Conservation (phyloP, 116 monocot species). For the Dioscorea cayenensis region DNA sequence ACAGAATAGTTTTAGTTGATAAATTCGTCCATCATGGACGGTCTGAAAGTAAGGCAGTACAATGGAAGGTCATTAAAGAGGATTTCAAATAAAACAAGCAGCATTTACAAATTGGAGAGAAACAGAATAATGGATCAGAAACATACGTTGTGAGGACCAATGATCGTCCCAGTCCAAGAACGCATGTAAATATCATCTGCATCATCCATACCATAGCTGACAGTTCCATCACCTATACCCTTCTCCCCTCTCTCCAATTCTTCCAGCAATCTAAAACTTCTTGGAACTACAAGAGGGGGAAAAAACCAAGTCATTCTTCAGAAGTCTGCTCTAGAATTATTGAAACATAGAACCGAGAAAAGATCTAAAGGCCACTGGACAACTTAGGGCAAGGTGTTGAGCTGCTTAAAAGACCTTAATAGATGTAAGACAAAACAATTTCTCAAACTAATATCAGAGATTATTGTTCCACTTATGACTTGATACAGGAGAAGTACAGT, state of each 20-base stretch:
- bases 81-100: neutral
- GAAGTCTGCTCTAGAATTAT: too few relatives aligned
- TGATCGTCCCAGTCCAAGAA: slow-evolving; percentile 2
- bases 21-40: neutral
- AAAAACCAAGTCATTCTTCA: too few relatives aligned
- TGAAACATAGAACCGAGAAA: too few relatives aligned
- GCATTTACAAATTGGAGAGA: neutral
- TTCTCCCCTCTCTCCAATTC: slow-evolving; percentile 8
- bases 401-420: too few relatives aligned
- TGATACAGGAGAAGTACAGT: too few relatives aligned
- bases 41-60: neutral
- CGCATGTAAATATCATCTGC: slow-evolving; percentile 7
- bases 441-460: too few relatives aligned
- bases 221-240: slow-evolving; percentile 10
- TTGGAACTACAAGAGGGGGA: slow-evolving; percentile 2
- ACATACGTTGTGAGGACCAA: slow-evolving; percentile 2
- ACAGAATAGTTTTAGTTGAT: neutral
- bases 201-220: slow-evolving; percentile 8
- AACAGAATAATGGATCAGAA: neutral
- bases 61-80: neutral
- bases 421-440: too few relatives aligned
- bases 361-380: too few relatives aligned
- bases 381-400: too few relatives aligned
- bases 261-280: slow-evolving; percentile 7
- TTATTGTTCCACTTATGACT: too few relatives aligned